Evolutionary conservation across 768 basidiomycete species (phyloP).

Genomic region (Hericium coralloides): DNA sequence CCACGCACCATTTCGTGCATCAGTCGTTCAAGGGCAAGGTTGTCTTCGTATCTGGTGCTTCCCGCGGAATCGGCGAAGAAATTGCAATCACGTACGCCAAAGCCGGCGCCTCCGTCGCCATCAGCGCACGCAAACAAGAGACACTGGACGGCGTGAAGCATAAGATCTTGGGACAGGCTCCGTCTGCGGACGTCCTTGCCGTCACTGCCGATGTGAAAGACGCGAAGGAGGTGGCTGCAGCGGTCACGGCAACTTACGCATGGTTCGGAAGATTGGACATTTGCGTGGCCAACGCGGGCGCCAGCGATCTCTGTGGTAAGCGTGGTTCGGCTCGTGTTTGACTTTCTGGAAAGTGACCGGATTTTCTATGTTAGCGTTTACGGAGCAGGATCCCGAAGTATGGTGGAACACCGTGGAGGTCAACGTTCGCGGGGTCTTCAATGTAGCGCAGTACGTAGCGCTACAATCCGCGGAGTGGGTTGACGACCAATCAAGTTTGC

Average conservation of each 20-base stretch:
- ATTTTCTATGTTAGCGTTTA: background rate
- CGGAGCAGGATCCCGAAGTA: background rate
- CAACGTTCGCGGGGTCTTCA: constrained; percentile 3
- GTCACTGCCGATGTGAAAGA: constrained; percentile 19
- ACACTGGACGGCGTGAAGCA: constrained; percentile 16
- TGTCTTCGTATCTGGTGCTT: constrained; percentile 21
- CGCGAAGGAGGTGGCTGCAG: constrained; percentile 14
- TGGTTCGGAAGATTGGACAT: constrained; percentile 23
- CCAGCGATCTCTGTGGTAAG: background rate
- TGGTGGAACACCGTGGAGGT: constrained; percentile 5
- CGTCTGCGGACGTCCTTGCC: constrained; percentile 11
- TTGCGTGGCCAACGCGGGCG: constrained; percentile 21
- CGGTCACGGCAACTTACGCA: constrained; percentile 14
- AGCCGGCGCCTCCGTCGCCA: constrained; percentile 20
- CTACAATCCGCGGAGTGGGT: background rate
- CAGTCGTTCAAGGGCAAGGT: constrained; percentile 18
- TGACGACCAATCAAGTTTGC: background rate
- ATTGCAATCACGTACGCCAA: constrained; percentile 19
- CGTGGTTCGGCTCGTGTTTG: background rate
- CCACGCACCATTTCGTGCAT: constrained; percentile 10
- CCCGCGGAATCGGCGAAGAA: constrained; percentile 20
- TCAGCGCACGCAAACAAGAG: constrained; percentile 14
- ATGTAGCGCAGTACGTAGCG: constrained; percentile 7
- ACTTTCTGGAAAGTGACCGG: no score
- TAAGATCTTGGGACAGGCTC: constrained; percentile 9